Percentiles rank a stretch among this genome's conserved stretches.
Evolutionary conservation across 2,329 filamentous ascomycete genomes (phyloP).

Genomic region (Coniochaeta sp.): DNA sequence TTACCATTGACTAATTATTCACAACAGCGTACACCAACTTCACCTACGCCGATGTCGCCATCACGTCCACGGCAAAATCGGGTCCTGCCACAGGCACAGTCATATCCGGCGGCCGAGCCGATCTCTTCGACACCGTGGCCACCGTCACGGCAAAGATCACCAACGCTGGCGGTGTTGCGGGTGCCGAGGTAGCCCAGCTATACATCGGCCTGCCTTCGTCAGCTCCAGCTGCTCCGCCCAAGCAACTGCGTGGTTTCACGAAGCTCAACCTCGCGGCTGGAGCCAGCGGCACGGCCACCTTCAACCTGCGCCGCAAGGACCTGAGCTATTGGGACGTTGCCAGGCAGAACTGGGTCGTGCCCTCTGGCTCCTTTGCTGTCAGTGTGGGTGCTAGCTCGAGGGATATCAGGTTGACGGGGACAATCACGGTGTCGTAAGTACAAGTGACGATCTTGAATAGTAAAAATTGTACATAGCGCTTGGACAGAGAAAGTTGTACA

Average conservation of each 20-base stretch:
- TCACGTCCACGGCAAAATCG: conserved; percentile 26
- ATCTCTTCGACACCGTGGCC: conserved; percentile 36
- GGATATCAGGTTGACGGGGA: conserved; percentile 32
- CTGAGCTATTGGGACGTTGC: conserved; percentile 56
- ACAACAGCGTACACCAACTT: conserved; percentile 59
- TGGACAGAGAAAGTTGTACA: background rate
- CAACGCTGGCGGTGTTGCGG: conserved; percentile 54
- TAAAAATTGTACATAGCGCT: background rate
- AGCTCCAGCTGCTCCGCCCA: conserved; percentile 29
- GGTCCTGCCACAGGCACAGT: conserved; percentile 31
- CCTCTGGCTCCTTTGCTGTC: conserved; percentile 33
- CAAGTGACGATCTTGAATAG: no score
- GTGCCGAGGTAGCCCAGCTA: conserved; percentile 61
- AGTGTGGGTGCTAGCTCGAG: conserved; percentile 37
- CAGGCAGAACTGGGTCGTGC: conserved; percentile 52
- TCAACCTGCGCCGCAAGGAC: conserved; percentile 51
- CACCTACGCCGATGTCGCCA: conserved; percentile 43
- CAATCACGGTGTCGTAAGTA: conserved; percentile 12
- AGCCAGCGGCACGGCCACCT: conserved; percentile 36
- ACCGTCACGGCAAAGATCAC: conserved; percentile 52
- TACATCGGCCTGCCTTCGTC: conserved; percentile 36
- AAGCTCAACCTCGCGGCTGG: conserved; percentile 46
- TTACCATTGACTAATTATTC: background rate
- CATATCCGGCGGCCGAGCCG: conserved; percentile 33
- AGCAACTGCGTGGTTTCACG: conserved; percentile 54